phyloP scores from a whole-genome alignment of 352 stramenopile species.

The Phytophthora pinifolia region DNA sequence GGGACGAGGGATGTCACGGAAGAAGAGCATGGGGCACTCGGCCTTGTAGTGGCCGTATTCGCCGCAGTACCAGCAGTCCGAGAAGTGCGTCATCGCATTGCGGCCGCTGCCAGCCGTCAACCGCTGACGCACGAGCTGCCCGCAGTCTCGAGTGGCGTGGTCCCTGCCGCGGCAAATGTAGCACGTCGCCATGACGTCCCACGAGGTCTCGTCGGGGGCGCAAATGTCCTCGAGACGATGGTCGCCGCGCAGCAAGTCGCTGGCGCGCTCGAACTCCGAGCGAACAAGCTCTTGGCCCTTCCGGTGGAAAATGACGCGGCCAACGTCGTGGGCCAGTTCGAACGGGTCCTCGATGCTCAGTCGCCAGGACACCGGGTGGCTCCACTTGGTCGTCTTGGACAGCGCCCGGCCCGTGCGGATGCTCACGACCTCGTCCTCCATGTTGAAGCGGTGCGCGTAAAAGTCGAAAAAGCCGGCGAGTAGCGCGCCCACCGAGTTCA shows the following conservation, averaged over 20 bases:
- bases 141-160: slow-evolving; percentile 63
- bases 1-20: slow-evolving; percentile 49
- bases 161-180: slow-evolving; percentile 62
- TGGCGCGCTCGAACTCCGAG: slow-evolving; percentile 64
- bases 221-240: slow-evolving; percentile 62
- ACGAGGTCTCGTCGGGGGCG: slow-evolving; percentile 43
- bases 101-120: slow-evolving; percentile 8
- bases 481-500: slow-evolving; percentile 89
- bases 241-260: slow-evolving; percentile 43
- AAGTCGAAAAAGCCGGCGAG: slow-evolving; percentile 97
- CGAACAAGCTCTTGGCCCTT: slow-evolving; percentile 64
- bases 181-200: slow-evolving; percentile 50
- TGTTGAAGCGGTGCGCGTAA: slow-evolving; percentile 95
- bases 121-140: slow-evolving; percentile 30
- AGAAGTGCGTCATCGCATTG: slow-evolving; percentile 26
- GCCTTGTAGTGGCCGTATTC: slow-evolving; percentile 73
- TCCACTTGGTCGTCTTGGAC: slow-evolving; percentile 76
- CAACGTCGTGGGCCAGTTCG: slow-evolving; percentile 79
- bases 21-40: slow-evolving; percentile 69
- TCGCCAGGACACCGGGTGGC: slow-evolving; percentile 62
- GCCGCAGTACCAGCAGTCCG: slow-evolving; percentile 82
- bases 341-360: slow-evolving; percentile 89
- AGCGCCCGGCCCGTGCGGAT: slow-evolving; percentile 75
- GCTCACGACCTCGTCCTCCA: slow-evolving; percentile 93
- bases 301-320: slow-evolving; percentile 72